Conservation (phyloP, 495 filamentous ascomycete species). For the Cudoniella acicularis region DNA sequence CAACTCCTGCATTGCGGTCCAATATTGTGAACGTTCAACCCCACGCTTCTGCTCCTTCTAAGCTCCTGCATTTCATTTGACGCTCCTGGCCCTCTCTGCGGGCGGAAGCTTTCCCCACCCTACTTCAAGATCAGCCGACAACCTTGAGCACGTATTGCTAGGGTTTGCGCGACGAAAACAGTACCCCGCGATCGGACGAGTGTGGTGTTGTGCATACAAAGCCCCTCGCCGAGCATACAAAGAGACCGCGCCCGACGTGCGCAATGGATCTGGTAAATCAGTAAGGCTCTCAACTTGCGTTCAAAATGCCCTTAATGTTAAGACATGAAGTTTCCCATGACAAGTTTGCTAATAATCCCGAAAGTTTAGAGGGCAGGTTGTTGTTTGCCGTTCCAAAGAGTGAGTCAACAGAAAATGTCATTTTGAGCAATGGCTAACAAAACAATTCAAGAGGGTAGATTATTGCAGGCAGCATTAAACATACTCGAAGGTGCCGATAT, state of each 20-base stretch:
- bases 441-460: slow-evolving; percentile 70
- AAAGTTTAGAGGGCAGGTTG: slow-evolving; percentile 61
- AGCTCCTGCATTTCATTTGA: background rate
- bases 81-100: no score
- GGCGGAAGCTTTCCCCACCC: no score
- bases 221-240: no score
- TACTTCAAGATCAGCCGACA: background rate
- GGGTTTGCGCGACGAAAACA: no score
- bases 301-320: slow-evolving; percentile 8
- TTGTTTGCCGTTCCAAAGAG: background rate
- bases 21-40: background rate
- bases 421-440: background rate
- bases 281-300: slow-evolving; percentile 44
- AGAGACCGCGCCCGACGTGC: background rate
- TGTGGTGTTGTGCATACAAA: background rate
- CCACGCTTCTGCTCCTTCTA: background rate
- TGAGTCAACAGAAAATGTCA: background rate
- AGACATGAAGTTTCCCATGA: slow-evolving; percentile 1
- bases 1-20: background rate
- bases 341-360: slow-evolving; percentile 26
- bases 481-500: slow-evolving; percentile 91
- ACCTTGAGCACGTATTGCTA: no score
- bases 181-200: background rate
- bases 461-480: slow-evolving; percentile 80
- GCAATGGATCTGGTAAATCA: slow-evolving; percentile 82